Percentiles rank a stretch among this genome's conserved stretches.
Evolutionary conservation across 108 stramenopile genomes (phyloP).

Genomic region (Cyclotella atomus): DNA sequence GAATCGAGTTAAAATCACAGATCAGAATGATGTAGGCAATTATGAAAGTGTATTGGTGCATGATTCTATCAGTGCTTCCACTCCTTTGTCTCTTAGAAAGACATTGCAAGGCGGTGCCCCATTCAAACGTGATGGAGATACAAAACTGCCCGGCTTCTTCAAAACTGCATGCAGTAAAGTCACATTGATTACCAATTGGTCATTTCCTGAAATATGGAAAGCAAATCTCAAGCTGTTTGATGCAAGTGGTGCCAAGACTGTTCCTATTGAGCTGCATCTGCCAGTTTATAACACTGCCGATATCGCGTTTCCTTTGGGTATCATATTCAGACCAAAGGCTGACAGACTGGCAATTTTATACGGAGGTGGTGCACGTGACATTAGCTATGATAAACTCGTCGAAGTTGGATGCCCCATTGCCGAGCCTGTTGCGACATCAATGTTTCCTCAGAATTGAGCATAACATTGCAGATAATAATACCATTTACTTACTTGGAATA

Average conservation of each 20-base stretch:
- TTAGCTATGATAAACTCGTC: constrained; percentile 3
- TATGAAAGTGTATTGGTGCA: constrained; percentile 13
- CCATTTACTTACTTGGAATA: neutral
- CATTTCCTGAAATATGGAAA: constrained; percentile 8
- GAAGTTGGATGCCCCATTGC: constrained; percentile 21
- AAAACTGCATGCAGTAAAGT: constrained; percentile 4
- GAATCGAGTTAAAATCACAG: constrained; percentile 7
- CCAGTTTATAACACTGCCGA: constrained; percentile 9
- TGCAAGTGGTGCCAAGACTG: constrained; percentile 4
- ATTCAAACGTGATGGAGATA: neutral
- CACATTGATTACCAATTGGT: constrained; percentile 22
- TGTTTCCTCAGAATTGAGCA: constrained; percentile 15
- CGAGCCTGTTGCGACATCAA: constrained; percentile 3
- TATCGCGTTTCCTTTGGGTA: constrained; percentile 23
- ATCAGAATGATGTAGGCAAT: constrained; percentile 19
- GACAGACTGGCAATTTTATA: constrained; percentile 18
- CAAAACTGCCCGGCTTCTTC: constrained; percentile 7
- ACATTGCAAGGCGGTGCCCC: neutral
- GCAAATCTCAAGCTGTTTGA: constrained; percentile 23
- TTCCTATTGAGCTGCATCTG: constrained; percentile 4
- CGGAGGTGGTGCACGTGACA: constrained; percentile 2
- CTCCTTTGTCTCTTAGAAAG: neutral
- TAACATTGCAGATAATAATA: neutral
- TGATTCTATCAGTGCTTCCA: constrained; percentile 5
- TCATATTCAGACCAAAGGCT: constrained; percentile 14